Evolutionary conservation across 257 asterid genomes (phyloP).

Genomic region (Solanum stenotomum): DNA sequence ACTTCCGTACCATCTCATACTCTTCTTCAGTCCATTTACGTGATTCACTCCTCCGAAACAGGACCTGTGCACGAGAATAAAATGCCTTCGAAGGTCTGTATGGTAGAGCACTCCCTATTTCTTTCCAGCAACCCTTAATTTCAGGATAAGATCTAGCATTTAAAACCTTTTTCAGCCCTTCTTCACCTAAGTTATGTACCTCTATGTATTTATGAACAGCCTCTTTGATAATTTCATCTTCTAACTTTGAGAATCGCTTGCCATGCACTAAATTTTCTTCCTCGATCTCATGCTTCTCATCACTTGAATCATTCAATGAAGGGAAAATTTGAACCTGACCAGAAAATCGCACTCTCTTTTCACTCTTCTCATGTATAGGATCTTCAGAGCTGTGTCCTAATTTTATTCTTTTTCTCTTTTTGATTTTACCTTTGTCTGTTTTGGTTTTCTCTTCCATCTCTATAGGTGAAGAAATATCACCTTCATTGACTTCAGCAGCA

Average conservation of each 20-base stretch:
- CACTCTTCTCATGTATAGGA: not conserved
- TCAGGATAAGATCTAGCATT: not conserved
- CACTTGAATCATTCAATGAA: not conserved
- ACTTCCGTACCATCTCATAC: not conserved
- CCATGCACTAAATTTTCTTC: not conserved
- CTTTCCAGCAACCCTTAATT: not conserved
- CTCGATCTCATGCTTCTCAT: not conserved
- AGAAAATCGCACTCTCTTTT: not conserved
- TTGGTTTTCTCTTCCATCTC: not conserved
- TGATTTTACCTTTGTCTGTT: not conserved
- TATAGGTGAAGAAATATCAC: not conserved
- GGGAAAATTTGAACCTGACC: not conserved
- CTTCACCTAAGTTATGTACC: not conserved
- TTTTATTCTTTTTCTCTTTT: not conserved
- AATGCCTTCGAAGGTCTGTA: not conserved
- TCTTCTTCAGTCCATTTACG: constrained; percentile 4
- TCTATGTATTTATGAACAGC: constrained; percentile 2
- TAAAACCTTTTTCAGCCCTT: not conserved
- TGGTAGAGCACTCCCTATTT: not conserved
- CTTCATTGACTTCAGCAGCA: not conserved
- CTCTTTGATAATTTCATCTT: not conserved
- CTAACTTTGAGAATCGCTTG: not conserved
- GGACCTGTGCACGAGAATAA: not conserved
- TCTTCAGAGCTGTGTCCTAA: not conserved
- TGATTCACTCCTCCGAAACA: not conserved